Base-by-base conservation (phyloP, 2,329 filamentous ascomycete species). In the Monilinia aucupariae region DNA sequence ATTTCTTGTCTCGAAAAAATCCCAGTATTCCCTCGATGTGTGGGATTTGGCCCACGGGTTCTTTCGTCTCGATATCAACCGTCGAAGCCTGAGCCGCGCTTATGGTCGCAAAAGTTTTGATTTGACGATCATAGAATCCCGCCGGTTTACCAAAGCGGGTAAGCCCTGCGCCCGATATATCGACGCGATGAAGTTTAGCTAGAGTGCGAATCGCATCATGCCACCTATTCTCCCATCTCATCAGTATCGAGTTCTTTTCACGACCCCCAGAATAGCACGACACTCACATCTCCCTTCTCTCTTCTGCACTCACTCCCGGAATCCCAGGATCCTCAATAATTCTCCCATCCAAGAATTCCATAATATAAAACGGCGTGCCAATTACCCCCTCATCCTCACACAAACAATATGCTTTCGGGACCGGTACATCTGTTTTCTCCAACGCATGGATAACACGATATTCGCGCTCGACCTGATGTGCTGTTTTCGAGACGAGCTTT, bases 401-500 rank as follows among this genome's bases (percentile, higher is more conserved):
- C 22, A 97, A 83, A 71, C 87, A 89, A 75, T 91, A 88, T 13
- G 91, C 85, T 74, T 84, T 87, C 5, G 94, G 94, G 0, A 96
- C 91, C 0, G 92, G 90, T 10, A 97, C 92, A 73, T 90, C 86
- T 25, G 91, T 96, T 61, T 77, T 79, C 67, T 86, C 85, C 39
- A 97, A 82, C 3, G 93, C 92, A 74, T 90, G 85, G 72, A 97
- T 89, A 73, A 97, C 89, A 72, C 88, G 87, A 78, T 94, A 94
- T 77, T 99, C 94, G 71, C 94, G 89, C 78, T 99, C 94, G 72
- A 99, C 93, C 75, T 93, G 90, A 79, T 99, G 94, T 12, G 94
- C 94, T 2, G 93, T 93, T 78, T 92, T 91, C 71, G 91, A 96
- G 56, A 97, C 82, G 47, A 99, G 87, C 78, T 88, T 86, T 67